Conservation (phyloP, 2,329 filamentous ascomycete genomes). For the Colletotrichum shisoi region DNA sequence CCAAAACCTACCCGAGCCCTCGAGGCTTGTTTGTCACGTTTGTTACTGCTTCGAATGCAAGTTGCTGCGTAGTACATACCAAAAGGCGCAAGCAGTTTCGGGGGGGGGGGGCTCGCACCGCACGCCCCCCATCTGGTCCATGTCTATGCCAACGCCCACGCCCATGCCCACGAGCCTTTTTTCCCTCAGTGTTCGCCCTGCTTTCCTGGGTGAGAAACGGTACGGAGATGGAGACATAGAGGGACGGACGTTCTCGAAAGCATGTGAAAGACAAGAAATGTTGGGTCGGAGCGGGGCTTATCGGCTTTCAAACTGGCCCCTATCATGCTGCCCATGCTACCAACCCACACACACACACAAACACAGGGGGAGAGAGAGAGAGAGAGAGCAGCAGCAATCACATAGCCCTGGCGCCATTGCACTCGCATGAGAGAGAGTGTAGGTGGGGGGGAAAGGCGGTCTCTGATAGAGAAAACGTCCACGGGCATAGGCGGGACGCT, state of each 20-base stretch:
- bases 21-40: slow-evolving; percentile 6
- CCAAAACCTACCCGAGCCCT: slow-evolving; percentile 1
- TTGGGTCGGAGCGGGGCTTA: slow-evolving; percentile 38
- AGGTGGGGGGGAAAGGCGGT: background rate
- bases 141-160: background rate
- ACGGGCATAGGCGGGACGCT: slow-evolving; percentile 17
- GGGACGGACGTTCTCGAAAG: slow-evolving; percentile 2
- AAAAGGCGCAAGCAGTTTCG: no score
- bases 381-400: background rate
- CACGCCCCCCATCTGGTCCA: slow-evolving; percentile 12
- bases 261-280: slow-evolving; percentile 39
- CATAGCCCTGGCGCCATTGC: slow-evolving; percentile 26
- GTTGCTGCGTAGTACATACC: background rate
- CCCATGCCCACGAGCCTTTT: slow-evolving; percentile 12
- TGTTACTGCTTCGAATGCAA: slow-evolving; percentile 1
- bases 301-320: slow-evolving; percentile 29
- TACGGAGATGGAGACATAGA: background rate
- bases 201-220: slow-evolving; percentile 1
- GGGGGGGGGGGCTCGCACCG: slow-evolving; percentile 8
- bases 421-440: slow-evolving; percentile 10
- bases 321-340: slow-evolving; percentile 30
- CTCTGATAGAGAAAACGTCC: background rate
- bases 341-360: background rate
- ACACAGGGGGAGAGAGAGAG: no score
- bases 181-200: background rate